A percentile compares a stretch with the other conserved stretches of the same genome.
phyloP scores from a whole-genome alignment of 352 stramenopile species.

The Phytophthora litchii region DNA sequence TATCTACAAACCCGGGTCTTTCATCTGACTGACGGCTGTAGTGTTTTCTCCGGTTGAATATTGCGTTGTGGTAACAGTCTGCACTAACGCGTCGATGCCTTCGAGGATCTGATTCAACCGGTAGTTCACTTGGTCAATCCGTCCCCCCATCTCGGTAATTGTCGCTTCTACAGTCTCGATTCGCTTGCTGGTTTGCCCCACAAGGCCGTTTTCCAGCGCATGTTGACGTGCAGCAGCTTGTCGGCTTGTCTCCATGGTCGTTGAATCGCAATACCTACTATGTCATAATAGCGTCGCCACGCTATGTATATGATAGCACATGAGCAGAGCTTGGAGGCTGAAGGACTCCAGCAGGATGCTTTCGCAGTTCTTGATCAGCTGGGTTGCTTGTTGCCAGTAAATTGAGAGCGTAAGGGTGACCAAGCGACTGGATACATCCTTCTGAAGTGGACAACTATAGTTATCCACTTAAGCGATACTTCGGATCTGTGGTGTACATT shows the following conservation, averaged over 20 bases:
- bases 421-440: no score
- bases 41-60: slow-evolving; percentile 3
- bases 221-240: slow-evolving; percentile 6
- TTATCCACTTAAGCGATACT: no score
- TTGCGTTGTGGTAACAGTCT: slow-evolving; percentile 5
- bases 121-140: slow-evolving; percentile 9
- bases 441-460: no score
- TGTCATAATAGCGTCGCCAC: slow-evolving; percentile 8
- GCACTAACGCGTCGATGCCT: slow-evolving; percentile 11
- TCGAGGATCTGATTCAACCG: slow-evolving; percentile 8
- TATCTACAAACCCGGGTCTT: slow-evolving; percentile 6
- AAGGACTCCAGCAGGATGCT: neutral
- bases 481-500: no score
- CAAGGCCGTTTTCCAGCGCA: neutral
- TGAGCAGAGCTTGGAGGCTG: neutral
- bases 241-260: slow-evolving; percentile 9
- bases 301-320: slow-evolving; percentile 2
- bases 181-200: neutral
- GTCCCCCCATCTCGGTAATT: slow-evolving; percentile 8
- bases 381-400: neutral
- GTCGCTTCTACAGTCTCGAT: neutral
- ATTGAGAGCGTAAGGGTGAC: no score
- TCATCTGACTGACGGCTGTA: neutral
- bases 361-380: neutral
- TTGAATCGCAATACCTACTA: slow-evolving; percentile 17